Percentiles rank a stretch among this genome's conserved stretches.
phyloP scores from a whole-genome alignment of 495 filamentous ascomycete species.

The Penicillium bialowiezense region DNA sequence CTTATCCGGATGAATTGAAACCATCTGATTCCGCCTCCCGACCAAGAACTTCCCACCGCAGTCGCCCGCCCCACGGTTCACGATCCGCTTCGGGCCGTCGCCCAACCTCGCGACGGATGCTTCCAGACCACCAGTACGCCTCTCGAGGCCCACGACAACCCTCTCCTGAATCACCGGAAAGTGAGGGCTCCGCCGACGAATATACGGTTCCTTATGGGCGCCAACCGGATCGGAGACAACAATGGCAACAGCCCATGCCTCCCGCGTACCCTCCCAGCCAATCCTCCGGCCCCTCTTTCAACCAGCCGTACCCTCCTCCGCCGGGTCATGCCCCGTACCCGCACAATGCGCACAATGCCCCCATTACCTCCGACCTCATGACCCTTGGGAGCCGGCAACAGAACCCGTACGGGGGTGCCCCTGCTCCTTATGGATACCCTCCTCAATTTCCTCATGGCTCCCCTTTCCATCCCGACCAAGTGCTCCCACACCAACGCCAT shows the following conservation, averaged over 20 bases:
- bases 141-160: constrained; percentile 45
- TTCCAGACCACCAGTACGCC: constrained; percentile 34
- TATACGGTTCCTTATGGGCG: constrained; percentile 38
- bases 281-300: constrained; percentile 40
- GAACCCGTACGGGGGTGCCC: constrained; percentile 33
- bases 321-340: constrained; percentile 19
- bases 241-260: constrained; percentile 33
- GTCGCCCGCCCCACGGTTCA: constrained; percentile 38
- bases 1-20: constrained; percentile 65
- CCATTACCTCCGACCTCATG: constrained; percentile 39
- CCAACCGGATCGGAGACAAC: constrained; percentile 34
- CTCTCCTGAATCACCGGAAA: constrained; percentile 52
- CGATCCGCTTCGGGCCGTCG: constrained; percentile 42
- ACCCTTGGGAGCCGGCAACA: constrained; percentile 38
- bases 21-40: constrained; percentile 82
- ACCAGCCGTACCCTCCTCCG: constrained; percentile 21
- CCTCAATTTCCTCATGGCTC: constrained; percentile 34
- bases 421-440: constrained; percentile 18
- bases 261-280: constrained; percentile 48
- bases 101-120: constrained; percentile 38
- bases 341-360: constrained; percentile 31
- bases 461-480: constrained; percentile 33
- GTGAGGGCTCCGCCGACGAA: constrained; percentile 55
- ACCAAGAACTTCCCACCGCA: constrained; percentile 51
- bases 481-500: constrained; percentile 29